Percentiles rank a stretch among this genome's conserved stretches.
Evolutionary conservation across 31 red algal genomes (phyloP).

Genomic region (Asparagopsis taxiformis): DNA sequence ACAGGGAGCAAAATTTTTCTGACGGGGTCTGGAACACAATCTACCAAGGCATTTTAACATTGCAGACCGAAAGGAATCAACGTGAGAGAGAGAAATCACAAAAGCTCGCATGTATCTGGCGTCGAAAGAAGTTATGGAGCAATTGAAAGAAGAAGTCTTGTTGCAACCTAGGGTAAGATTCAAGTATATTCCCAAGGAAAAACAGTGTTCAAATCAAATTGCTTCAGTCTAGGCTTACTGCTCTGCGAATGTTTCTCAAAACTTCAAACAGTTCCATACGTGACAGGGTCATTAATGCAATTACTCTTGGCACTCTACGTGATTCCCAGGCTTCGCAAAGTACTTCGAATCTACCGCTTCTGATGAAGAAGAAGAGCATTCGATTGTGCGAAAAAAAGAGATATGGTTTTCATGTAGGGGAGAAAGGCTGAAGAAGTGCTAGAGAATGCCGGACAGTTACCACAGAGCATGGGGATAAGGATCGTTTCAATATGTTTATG

Average conservation of each 20-base stretch:
- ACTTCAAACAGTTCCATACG: neutral
- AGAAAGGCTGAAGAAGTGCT: neutral
- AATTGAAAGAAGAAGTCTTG: neutral
- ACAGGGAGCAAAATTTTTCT: neutral
- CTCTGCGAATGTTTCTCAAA: neutral
- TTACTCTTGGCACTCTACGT: neutral
- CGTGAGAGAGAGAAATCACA: neutral
- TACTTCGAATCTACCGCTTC: neutral
- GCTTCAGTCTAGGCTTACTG: neutral
- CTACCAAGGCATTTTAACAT: neutral
- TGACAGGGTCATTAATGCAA: neutral
- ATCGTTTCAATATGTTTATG: neutral
- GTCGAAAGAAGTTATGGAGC: neutral
- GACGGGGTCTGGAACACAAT: constrained; percentile 10
- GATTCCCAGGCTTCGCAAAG: neutral
- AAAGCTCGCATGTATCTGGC: neutral
- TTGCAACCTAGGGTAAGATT: neutral
- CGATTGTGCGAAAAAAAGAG: neutral
- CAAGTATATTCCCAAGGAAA: neutral
- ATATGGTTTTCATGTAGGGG: neutral
- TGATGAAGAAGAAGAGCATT: neutral
- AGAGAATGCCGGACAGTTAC: neutral
- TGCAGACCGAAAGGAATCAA: neutral
- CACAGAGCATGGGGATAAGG: neutral
- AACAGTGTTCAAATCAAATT: neutral